Conservation (phyloP, 1,284 basidiomycete genomes). For the Irpex sp. region DNA sequence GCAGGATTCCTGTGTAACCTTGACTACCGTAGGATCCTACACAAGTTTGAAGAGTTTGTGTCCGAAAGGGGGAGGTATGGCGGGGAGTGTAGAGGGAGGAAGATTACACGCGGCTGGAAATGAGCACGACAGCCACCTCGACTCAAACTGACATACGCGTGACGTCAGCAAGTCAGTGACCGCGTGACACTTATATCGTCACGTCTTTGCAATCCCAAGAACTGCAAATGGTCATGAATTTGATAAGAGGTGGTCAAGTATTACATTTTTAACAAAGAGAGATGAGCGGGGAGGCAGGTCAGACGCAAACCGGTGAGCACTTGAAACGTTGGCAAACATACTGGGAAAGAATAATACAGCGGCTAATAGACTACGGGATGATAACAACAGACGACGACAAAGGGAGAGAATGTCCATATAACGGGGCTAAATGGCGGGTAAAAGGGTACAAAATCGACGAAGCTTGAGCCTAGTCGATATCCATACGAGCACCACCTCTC, state of each 20-base stretch:
- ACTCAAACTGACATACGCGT: neutral
- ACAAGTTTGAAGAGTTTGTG: neutral
- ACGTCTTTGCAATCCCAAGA: neutral
- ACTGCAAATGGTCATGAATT: neutral
- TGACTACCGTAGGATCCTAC: too few species aligned
- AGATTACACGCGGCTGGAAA: neutral
- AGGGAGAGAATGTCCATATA: neutral
- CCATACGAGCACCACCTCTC: constrained; percentile 34
- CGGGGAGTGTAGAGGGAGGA: neutral
- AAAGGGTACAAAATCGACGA: neutral
- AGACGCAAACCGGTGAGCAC: neutral
- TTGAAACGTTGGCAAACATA: neutral
- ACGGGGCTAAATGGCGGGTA: neutral
- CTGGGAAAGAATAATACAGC: neutral
- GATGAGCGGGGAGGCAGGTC: neutral
- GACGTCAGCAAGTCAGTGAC: neutral
- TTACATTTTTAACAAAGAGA: too few species aligned
- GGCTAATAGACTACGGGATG: neutral
- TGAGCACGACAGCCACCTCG: neutral
- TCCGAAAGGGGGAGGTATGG: neutral
- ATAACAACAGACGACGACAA: neutral
- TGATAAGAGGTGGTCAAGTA: neutral
- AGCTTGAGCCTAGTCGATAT: constrained; percentile 26
- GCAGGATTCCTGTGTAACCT: too few species aligned
- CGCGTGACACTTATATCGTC: neutral